These are phyloP conservation scores for Boletus edulis DNA, from an alignment of 768 basidiomycete genomes.

Conservation along the genomic window DNA sequence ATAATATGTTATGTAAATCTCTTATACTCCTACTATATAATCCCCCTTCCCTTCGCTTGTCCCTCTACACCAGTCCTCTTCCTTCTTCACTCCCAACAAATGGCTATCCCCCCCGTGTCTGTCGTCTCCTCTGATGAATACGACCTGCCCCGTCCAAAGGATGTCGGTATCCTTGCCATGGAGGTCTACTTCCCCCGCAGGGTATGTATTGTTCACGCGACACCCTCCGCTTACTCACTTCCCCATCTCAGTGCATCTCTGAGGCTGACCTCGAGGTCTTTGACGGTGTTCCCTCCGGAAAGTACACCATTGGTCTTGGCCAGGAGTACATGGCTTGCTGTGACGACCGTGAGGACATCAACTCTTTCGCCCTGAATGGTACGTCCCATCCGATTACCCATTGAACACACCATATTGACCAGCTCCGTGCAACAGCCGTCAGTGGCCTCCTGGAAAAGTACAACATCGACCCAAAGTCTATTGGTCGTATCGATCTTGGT, in stretches of 20 bases:
- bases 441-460: conserved; percentile 88
- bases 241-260: conserved; percentile 74
- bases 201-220: conserved; percentile 44
- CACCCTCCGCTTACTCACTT: conserved; percentile 6
- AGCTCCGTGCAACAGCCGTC: conserved; percentile 57
- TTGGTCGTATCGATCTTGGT: conserved; percentile 97
- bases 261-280: conserved; percentile 92
- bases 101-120: conserved; percentile 25
- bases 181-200: conserved; percentile 95
- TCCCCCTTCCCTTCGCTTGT: neutral
- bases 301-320: conserved; percentile 98
- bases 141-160: conserved; percentile 63
- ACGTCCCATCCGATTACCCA: conserved; percentile 22
- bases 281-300: conserved; percentile 92
- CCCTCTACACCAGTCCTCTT: neutral
- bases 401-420: neutral
- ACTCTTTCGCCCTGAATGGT: conserved; percentile 96
- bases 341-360: conserved; percentile 98
- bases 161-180: conserved; percentile 92
- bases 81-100: conserved; percentile 2
- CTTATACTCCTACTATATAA: conserved; percentile 22
- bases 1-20: conserved; percentile 28
- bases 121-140: conserved; percentile 9
- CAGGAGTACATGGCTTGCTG: conserved; percentile 99
- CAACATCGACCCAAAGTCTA: conserved; percentile 93